These are phyloP conservation scores for Elymus sibiricus DNA, from an alignment of 176 grass and related monocot species.

Conservation along the genomic window DNA sequence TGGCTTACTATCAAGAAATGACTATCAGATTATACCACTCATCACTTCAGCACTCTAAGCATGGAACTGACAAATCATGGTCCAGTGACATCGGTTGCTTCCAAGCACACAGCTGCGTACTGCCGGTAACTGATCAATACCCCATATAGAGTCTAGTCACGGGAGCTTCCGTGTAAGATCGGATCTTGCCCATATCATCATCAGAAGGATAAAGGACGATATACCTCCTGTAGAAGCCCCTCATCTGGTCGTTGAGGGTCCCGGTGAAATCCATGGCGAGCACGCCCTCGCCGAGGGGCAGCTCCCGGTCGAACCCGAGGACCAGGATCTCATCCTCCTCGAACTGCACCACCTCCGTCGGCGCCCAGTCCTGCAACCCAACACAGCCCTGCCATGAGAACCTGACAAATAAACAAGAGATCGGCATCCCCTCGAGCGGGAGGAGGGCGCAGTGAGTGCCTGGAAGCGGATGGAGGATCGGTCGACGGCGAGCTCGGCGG, in stretches of 20 bases:
- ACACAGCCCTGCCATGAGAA: background rate
- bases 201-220: background rate
- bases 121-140: background rate
- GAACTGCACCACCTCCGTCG: constrained; percentile 33
- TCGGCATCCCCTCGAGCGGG: background rate
- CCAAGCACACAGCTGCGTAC: background rate
- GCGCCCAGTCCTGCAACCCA: constrained; percentile 28
- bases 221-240: constrained; percentile 81
- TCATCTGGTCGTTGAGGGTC: constrained; percentile 78
- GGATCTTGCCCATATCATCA: background rate
- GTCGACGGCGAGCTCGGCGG: constrained; percentile 55
- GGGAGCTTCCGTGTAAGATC: background rate
- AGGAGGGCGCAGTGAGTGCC: background rate
- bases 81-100: background rate
- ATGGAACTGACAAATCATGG: background rate
- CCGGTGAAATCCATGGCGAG: constrained; percentile 65
- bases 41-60: background rate
- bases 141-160: background rate
- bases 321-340: constrained; percentile 75
- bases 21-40: background rate
- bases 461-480: constrained; percentile 41
- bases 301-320: constrained; percentile 42
- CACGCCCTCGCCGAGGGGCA: constrained; percentile 49
- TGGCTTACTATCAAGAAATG: background rate
- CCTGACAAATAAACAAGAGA: background rate